Percentiles rank a stretch among this genome's conserved stretches.
Evolutionary conservation across 1,284 basidiomycete species (phyloP).

Genomic region (Trichosporon sp.): DNA sequence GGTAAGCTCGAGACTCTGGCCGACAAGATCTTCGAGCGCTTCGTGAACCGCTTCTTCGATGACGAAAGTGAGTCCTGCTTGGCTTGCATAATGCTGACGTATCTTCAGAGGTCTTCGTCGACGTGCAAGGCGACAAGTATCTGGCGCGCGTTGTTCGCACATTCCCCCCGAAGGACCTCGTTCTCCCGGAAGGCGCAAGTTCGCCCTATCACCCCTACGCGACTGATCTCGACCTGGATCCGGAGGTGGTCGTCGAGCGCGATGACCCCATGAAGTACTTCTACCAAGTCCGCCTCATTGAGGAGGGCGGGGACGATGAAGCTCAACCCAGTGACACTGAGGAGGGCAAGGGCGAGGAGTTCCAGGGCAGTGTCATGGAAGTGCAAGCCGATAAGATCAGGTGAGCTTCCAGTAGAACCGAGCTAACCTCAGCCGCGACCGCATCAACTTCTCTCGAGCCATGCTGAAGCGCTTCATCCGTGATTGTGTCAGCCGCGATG

Average conservation of each 20-base stretch:
- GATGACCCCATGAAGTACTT: constrained; percentile 81
- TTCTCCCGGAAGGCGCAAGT: constrained; percentile 13
- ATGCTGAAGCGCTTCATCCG: constrained; percentile 93
- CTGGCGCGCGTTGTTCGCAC: constrained; percentile 47
- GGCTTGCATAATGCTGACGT: constrained; percentile 22
- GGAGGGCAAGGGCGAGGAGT: constrained; percentile 45
- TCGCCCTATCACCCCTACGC: constrained; percentile 56
- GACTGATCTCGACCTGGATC: constrained; percentile 68
- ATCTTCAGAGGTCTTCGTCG: constrained; percentile 68
- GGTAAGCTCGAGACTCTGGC: constrained; percentile 91
- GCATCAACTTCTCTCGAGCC: constrained; percentile 89
- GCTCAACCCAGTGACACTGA: constrained; percentile 13
- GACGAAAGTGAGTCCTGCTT: constrained; percentile 69
- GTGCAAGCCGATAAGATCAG: constrained; percentile 73
- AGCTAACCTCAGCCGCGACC: constrained; percentile 68
- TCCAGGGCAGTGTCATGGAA: constrained; percentile 66
- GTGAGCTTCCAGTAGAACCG: constrained; percentile 51
- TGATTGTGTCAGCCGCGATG: constrained; percentile 85
- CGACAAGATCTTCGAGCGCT: constrained; percentile 89
- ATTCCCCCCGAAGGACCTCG: constrained; percentile 53
- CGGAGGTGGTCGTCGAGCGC: constrained; percentile 63
- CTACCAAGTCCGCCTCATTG: constrained; percentile 75
- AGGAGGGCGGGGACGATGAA: constrained; percentile 31
- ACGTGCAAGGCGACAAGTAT: constrained; percentile 74
- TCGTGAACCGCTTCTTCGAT: constrained; percentile 88